Evolutionary conservation across 2,329 filamentous ascomycete genomes (phyloP).

Genomic region (Arthrinium puccinioides): DNA sequence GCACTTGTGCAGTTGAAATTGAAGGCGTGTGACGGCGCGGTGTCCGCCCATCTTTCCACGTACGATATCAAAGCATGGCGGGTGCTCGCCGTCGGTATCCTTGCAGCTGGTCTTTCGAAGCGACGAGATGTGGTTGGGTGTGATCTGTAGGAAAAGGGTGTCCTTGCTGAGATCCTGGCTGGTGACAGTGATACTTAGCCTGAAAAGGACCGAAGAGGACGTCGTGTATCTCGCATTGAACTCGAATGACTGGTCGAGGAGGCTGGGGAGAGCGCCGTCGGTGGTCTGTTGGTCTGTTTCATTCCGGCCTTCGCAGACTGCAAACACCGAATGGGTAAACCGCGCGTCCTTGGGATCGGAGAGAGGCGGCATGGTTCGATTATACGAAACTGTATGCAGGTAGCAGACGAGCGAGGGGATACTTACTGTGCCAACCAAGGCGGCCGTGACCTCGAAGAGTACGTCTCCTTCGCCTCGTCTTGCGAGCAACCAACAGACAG

Average conservation of each 20-base stretch:
- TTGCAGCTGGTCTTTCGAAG: not conserved
- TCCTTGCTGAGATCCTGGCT: not conserved
- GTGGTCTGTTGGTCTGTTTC: too few species aligned
- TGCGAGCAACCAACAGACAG: not conserved
- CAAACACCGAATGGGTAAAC: not conserved
- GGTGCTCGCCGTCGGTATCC: not conserved
- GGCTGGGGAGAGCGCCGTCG: not conserved
- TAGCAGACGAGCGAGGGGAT: not conserved
- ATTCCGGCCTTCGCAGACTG: not conserved
- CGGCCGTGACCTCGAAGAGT: not conserved
- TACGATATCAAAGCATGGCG: not conserved
- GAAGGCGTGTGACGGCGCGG: not conserved
- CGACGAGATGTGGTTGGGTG: not conserved
- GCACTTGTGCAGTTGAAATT: not conserved
- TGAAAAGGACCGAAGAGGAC: conserved; percentile 1
- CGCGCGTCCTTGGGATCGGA: not conserved
- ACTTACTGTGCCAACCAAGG: not conserved
- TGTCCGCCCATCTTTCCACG: not conserved
- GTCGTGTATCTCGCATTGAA: not conserved
- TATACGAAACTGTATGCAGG: too few species aligned
- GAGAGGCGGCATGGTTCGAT: too few species aligned
- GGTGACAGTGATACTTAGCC: not conserved
- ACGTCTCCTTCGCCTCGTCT: not conserved
- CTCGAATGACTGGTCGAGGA: not conserved
- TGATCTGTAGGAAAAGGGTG: not conserved